phyloP scores from a whole-genome alignment of 805 yeast species.

The Yarrowia sp. region DNA sequence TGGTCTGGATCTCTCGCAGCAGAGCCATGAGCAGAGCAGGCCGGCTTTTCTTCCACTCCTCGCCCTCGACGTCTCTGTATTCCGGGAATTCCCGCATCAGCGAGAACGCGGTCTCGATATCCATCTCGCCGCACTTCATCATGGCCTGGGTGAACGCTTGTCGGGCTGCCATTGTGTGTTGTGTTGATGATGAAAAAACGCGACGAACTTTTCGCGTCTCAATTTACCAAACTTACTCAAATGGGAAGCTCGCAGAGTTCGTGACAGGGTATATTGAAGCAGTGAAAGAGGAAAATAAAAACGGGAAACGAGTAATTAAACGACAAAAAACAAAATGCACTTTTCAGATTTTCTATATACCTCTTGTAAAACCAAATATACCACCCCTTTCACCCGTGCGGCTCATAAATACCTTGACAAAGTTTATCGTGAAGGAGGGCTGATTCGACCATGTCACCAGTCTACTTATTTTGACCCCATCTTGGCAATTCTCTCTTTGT shows the following conservation, averaged over 20 bases:
- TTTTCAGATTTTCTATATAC: too few relatives aligned
- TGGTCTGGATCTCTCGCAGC: slow-evolving; percentile 1
- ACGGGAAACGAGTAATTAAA: neutral
- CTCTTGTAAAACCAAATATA: neutral
- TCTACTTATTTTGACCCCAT: neutral
- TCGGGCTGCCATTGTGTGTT: slow-evolving; percentile 51
- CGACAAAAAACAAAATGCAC: neutral
- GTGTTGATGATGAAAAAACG: slow-evolving; percentile 1
- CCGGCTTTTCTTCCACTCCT: neutral
- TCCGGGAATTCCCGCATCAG: slow-evolving; percentile 25
- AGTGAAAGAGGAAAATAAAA: neutral
- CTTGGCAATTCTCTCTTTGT: neutral
- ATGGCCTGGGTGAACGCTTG: slow-evolving; percentile 32
- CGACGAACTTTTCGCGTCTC: neutral
- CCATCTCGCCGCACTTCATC: slow-evolving; percentile 17
- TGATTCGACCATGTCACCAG: neutral
- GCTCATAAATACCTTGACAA: neutral
- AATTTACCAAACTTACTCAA: neutral
- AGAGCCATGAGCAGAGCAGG: slow-evolving; percentile 4
- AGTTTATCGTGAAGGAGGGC: neutral
- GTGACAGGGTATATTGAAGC: too few relatives aligned
- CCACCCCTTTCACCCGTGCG: neutral
- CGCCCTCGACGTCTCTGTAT: slow-evolving; percentile 1
- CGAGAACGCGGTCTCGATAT: neutral
- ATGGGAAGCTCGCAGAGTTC: too few relatives aligned